These are phyloP conservation scores for Diplodia sapinea DNA, from an alignment of 2,329 filamentous ascomycete genomes.

Conservation along the genomic window DNA sequence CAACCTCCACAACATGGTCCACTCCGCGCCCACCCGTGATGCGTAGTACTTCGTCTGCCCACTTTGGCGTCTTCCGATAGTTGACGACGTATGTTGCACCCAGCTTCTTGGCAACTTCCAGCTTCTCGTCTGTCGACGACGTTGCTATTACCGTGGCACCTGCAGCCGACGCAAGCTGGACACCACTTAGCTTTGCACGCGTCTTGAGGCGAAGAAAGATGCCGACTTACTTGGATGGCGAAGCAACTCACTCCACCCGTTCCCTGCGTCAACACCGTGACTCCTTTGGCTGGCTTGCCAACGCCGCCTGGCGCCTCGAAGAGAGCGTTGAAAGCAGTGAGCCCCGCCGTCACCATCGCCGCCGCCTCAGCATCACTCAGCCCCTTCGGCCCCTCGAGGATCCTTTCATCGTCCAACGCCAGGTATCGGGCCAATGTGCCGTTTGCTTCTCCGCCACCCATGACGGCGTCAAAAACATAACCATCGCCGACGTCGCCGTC, in stretches of 20 bases:
- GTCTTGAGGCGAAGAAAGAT: background rate
- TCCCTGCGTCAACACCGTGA: conserved; percentile 48
- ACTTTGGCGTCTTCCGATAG: conserved; percentile 54
- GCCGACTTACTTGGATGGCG: conserved; percentile 30
- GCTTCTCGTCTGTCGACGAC: conserved; percentile 58
- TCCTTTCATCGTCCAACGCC: conserved; percentile 48
- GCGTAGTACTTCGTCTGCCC: conserved; percentile 53
- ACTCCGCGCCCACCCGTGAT: conserved; percentile 54
- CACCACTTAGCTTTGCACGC: conserved; percentile 3
- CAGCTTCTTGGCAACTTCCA: conserved; percentile 46
- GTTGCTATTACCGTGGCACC: conserved; percentile 57
- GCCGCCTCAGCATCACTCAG: conserved; percentile 48
- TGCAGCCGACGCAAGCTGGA: conserved; percentile 53
- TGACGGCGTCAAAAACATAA: background rate
- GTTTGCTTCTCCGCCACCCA: conserved; percentile 41
- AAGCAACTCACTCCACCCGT: conserved; percentile 32
- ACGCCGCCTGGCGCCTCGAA: conserved; percentile 45
- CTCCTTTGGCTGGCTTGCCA: conserved; percentile 38
- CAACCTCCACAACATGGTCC: conserved; percentile 51
- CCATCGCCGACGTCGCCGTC: conserved; percentile 34
- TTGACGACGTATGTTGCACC: conserved; percentile 58
- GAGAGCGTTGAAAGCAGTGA: conserved; percentile 58
- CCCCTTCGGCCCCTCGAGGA: conserved; percentile 51
- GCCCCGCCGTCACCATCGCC: conserved; percentile 52
- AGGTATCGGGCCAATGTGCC: conserved; percentile 54